phyloP scores from a whole-genome alignment of 129 eudicot species.

The Tagetes patula region DNA sequence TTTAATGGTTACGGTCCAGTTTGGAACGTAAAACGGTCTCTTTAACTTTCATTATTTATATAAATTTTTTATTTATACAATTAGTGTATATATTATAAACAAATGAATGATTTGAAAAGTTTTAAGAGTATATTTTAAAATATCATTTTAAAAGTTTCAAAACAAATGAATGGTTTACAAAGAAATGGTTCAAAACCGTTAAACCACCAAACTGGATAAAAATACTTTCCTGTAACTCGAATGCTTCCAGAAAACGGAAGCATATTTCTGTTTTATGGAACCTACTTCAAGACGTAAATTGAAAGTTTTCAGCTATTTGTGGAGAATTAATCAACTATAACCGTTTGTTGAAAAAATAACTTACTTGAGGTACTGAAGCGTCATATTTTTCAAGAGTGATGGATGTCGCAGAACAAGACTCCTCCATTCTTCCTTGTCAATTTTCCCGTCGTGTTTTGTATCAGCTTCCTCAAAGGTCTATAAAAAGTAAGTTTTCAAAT shows the following conservation, averaged over 20 bases:
- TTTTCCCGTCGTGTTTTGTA: constrained; percentile 95
- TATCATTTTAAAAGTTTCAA: too few species aligned
- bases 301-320: neutral
- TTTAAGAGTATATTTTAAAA: too few species aligned
- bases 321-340: neutral
- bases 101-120: too few species aligned
- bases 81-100: too few species aligned
- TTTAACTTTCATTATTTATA: too few species aligned
- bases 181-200: too few species aligned
- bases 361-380: constrained; percentile 95
- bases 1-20: too few species aligned
- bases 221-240: neutral
- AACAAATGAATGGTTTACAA: too few species aligned
- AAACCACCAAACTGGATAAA: neutral
- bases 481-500: neutral
- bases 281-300: neutral
- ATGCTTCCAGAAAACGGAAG: constrained; percentile 1
- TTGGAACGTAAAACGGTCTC: too few species aligned
- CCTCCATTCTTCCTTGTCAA: constrained; percentile 99
- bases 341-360: neutral
- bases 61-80: too few species aligned
- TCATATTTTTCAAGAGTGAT: constrained; percentile 89
- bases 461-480: constrained; percentile 99
- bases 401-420: constrained; percentile 85
- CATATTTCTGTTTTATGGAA: neutral